A percentile compares a stretch with the other conserved stretches of the same genome.
Evolutionary conservation across 257 asterid species (phyloP).

Genomic region (Lycium barbarum): DNA sequence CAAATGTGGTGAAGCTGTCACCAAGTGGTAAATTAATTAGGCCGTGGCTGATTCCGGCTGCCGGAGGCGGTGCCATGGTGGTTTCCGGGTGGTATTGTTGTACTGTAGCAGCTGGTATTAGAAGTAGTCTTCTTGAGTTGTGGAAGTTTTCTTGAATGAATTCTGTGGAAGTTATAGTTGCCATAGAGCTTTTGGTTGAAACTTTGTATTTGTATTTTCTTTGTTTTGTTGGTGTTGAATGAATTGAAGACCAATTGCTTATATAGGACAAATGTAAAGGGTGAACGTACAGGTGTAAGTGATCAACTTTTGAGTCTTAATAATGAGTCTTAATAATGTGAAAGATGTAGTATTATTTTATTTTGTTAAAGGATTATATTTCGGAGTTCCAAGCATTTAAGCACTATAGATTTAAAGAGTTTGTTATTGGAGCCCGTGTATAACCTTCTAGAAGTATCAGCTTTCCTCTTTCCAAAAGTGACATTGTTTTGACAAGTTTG

Average conservation of each 20-base stretch:
- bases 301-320: background rate
- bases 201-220: background rate
- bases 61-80: background rate
- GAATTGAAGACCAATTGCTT: background rate
- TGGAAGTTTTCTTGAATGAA: background rate
- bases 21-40: background rate
- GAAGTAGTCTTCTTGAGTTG: slow-evolving; percentile 23
- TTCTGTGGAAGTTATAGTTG: background rate
- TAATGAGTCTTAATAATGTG: background rate
- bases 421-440: background rate
- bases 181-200: background rate
- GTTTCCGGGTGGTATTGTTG: background rate
- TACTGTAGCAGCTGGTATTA: too few species aligned
- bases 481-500: background rate
- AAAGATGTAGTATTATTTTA: background rate
- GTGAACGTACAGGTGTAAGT: background rate
- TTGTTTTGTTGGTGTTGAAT: slow-evolving; percentile 4
- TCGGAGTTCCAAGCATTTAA: background rate
- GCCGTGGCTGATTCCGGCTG: background rate
- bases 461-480: background rate
- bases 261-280: background rate
- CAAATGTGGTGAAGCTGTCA: slow-evolving; percentile 2
- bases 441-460: background rate
- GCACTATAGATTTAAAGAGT: background rate
- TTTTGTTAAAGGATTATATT: background rate